Evolutionary conservation across 2,329 filamentous ascomycete genomes (phyloP).

Genomic region (Sclerotinia trifoliorum): DNA sequence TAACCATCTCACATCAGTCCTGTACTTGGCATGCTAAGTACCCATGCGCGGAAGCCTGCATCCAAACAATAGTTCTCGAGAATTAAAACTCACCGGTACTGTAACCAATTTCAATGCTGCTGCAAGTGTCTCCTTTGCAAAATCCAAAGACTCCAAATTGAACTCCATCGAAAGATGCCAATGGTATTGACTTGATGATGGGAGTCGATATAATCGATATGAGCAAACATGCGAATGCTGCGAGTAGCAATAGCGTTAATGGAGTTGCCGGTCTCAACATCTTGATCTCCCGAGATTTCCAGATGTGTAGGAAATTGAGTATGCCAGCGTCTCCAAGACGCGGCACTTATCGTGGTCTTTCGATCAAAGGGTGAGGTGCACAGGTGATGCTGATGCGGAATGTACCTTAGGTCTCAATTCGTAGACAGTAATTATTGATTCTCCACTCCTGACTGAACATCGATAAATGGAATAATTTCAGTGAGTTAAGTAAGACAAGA

Average conservation of each 20-base stretch:
- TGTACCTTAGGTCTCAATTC: constrained; percentile 6
- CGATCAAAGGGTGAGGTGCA: constrained; percentile 14
- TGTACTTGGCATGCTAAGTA: neutral
- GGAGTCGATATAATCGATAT: constrained; percentile 90
- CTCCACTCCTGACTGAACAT: constrained; percentile 5
- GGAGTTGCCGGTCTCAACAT: constrained; percentile 88
- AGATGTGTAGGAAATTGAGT: constrained; percentile 29
- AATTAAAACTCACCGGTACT: constrained; percentile 59
- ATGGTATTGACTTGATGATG: constrained; percentile 78
- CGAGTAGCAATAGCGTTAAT: constrained; percentile 78
- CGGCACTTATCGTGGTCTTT: constrained; percentile 37
- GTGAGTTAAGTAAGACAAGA: neutral
- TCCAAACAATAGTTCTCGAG: neutral
- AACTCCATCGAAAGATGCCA: constrained; percentile 73
- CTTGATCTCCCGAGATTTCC: constrained; percentile 36
- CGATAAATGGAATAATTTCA: neutral
- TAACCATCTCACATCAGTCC: constrained; percentile 2
- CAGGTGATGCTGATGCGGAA: constrained; percentile 12
- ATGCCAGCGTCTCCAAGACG: constrained; percentile 49
- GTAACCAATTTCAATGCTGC: constrained; percentile 78
- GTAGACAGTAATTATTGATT: neutral
- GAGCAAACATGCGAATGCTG: constrained; percentile 80
- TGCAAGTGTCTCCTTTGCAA: constrained; percentile 68
- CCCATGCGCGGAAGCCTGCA: constrained; percentile 8
- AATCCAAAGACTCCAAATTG: constrained; percentile 93